phyloP scores from a whole-genome alignment of 2,329 filamentous ascomycete genomes.

The Arthrobotrys megalospora region DNA sequence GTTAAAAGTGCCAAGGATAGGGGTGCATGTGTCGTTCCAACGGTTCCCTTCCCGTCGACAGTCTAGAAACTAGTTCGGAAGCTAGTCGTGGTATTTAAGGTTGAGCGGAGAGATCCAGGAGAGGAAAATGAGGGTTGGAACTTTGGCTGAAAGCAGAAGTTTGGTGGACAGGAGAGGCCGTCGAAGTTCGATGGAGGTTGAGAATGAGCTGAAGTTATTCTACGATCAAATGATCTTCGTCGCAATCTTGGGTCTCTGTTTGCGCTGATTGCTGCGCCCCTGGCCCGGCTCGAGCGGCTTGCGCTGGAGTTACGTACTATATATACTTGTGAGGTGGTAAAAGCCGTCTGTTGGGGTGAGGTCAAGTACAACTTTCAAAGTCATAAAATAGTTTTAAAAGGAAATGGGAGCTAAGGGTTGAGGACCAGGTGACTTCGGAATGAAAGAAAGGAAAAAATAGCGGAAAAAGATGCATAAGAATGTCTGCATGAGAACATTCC shows the following conservation, averaged over 20 bases:
- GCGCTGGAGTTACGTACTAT: conserved; percentile 1
- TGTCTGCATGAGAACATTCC: conserved; percentile 22
- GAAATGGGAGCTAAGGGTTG: conserved; percentile 63
- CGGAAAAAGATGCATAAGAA: conserved; percentile 17
- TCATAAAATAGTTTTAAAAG: conserved; percentile 52
- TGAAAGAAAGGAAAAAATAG: conserved; percentile 43
- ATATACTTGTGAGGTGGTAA: conserved; percentile 35
- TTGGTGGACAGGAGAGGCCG: not conserved
- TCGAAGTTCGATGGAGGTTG: not conserved
- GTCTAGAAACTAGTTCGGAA: not conserved
- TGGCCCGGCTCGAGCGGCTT: conserved; percentile 11
- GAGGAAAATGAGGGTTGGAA: not conserved
- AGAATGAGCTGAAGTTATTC: conserved; percentile 11
- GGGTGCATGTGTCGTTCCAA: conserved; percentile 43
- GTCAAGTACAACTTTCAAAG: conserved; percentile 42
- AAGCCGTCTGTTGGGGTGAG: conserved; percentile 34
- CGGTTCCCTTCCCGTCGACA: conserved; percentile 15
- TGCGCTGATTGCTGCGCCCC: conserved; percentile 33
- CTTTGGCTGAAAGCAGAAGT: conserved; percentile 29
- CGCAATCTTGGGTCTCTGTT: conserved; percentile 27
- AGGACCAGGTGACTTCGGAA: conserved; percentile 61
- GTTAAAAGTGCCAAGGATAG: conserved; percentile 39
- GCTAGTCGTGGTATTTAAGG: conserved; percentile 17
- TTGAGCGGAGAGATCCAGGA: conserved; percentile 1
- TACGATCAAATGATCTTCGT: conserved; percentile 54